Base-by-base conservation (phyloP, 1,284 basidiomycete genomes). In the Cryptococcus sp. region DNA sequence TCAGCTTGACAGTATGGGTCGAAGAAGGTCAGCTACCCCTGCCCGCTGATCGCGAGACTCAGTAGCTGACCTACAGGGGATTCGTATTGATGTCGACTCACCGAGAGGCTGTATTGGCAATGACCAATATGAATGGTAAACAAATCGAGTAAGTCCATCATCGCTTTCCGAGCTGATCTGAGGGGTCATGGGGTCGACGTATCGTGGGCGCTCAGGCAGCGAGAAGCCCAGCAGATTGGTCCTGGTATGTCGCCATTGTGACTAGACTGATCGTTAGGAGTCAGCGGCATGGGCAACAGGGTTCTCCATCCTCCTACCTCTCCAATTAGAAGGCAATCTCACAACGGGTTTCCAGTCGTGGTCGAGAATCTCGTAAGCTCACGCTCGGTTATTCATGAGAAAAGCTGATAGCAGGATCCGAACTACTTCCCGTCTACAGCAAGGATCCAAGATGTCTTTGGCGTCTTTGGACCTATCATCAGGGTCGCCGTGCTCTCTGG, bases 141-240 rank as follows among this genome's bases (percentile, higher is more conserved):
- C 57, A 59, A 52, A 53, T 71, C 36, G 62, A 69, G 70, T 71
- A 40, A 60, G 70, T 57, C 4, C 16, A 18, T 32, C 21, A 19
- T 13, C 22, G 14, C 13, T 3, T 14, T 11, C 3, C 4, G 19
- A 32, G 36, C 36, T 39, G 36, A 39, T 7, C 2, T n/a, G 39
- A 70, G 69, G 18, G 69, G 69, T 3, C 63, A 56, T 53, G 63
- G 61, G 49, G 63, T 73, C 7, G 70, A 73, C 45, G 56, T 73
- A 4, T 71, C 71, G 7, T 73, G 71, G 71, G 68, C 71, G 1
- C 54, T 73, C n/a, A 64, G 69, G n/a, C 71, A 73, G 55, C 56
- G 67, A 37, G 66, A 71, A 48, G 52, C 64, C 4, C 63, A 62
- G 52, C 59, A 59, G 40, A 61, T 62, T 47, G 53, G 56, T 11